These are phyloP conservation scores for Septoria petroselini DNA, from an alignment of 2,329 filamentous ascomycete genomes.

Conservation along the genomic window DNA sequence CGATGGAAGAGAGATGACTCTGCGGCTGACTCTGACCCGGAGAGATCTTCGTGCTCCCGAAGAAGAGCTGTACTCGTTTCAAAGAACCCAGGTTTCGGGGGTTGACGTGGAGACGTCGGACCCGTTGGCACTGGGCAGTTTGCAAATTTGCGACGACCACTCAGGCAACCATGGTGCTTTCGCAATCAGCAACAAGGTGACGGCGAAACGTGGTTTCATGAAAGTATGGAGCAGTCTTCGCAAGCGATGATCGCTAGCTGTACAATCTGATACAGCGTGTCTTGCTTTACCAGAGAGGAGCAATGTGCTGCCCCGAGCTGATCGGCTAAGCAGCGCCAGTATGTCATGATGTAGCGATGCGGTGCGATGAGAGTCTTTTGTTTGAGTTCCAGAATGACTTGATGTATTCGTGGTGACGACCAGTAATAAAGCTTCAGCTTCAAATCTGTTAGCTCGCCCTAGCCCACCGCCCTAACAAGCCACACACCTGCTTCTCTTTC, in stretches of 20 bases:
- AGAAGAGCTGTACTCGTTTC: conserved; percentile 63
- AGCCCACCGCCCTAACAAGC: too few species aligned
- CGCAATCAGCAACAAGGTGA: conserved; percentile 34
- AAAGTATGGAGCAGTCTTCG: conserved; percentile 30
- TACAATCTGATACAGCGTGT: not conserved
- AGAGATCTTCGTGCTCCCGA: conserved; percentile 79
- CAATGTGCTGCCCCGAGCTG: too few species aligned
- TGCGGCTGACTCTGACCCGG: conserved; percentile 91
- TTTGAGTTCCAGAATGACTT: too few species aligned
- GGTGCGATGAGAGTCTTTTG: too few species aligned
- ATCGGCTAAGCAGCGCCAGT: too few species aligned
- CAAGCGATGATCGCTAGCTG: conserved; percentile 14
- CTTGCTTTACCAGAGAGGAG: not conserved
- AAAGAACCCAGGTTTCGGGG: conserved; percentile 23
- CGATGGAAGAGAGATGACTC: conserved; percentile 74
- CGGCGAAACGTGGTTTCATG: conserved; percentile 27
- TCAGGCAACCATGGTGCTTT: conserved; percentile 46
- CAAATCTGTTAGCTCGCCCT: too few species aligned
- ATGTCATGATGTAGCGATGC: too few species aligned
- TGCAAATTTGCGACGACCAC: conserved; percentile 43
- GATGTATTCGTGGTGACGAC: too few species aligned
- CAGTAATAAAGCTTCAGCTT: too few species aligned
- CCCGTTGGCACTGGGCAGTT: conserved; percentile 54
- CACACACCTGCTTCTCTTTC: too few species aligned
- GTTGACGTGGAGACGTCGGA: conserved; percentile 41